Evolutionary conservation across 2,329 filamentous ascomycete genomes (phyloP), one percentile per base, ranked within the genome.

Genomic region (Elsinoe fawcettii): DNA sequence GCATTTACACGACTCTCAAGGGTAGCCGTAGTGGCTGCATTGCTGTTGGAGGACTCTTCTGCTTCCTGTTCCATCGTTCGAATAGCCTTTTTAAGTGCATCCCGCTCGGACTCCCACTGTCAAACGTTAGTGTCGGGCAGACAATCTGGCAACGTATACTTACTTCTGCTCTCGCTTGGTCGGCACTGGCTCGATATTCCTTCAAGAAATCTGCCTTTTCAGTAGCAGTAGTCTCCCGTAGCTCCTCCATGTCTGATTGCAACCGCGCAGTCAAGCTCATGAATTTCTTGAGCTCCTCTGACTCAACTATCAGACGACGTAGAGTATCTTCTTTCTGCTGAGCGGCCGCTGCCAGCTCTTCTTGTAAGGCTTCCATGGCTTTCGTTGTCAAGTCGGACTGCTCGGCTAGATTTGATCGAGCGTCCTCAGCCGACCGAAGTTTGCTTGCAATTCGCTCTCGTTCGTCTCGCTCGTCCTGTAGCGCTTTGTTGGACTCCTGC

Each of bases 211-310:
- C 54, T 36, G n/a, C 41, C 54, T 56, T 47, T 16, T 56, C 54
- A 9, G 12, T 16, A 16, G 14, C 41, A 18, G 27, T 22, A 8
- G 27, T 20, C 14, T 47, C 23, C 49, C n/a, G 34, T 5, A 47
- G 54, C 23, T 47, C 54, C 32, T 6, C 56, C 58, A 39, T 44
- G 34, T 44, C 44, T 58, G 14, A 57, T 36, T 23, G 55, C 58
- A 30, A 60, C 36, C n/a, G 55, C 56, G 11, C 63, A 47, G 16
- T 63, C 56, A 5, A 16, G 14, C 3, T 14, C 11, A 18, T 6
- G 22, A 7, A 14, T 18, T 25, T 14, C 25, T 51, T 51, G 25
- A 32, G 46, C 46, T 51, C 41, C 12, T 46, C 25, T 1, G 41
- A 46, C 22, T 46, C 20, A 9, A 9, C 23, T 9, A 14, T 46